Evolutionary conservation across 2,329 filamentous ascomycete species (phyloP).

Genomic region (Paecilomyces niveus): DNA sequence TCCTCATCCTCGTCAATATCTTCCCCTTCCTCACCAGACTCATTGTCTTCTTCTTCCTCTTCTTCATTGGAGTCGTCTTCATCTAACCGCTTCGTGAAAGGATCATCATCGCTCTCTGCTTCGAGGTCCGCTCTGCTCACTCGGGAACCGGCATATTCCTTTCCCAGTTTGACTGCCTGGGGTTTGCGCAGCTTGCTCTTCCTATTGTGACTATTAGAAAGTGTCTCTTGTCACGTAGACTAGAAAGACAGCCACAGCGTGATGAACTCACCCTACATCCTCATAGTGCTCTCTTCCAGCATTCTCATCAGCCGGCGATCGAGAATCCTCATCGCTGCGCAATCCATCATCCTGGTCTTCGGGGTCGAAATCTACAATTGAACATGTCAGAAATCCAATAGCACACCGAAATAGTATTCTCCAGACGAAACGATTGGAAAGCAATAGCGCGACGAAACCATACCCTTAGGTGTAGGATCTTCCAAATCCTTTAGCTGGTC

Average conservation of each 20-base stretch:
- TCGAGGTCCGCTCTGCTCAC: constrained; percentile 64
- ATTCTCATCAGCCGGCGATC: constrained; percentile 39
- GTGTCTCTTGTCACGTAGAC: constrained; percentile 1
- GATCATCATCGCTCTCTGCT: constrained; percentile 47
- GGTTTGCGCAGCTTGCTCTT: constrained; percentile 79
- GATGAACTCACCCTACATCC: constrained; percentile 54
- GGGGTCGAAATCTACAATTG: constrained; percentile 66
- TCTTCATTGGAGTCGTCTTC: constrained; percentile 28
- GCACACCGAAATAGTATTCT: neutral
- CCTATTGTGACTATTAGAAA: constrained; percentile 29
- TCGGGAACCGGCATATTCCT: constrained; percentile 70
- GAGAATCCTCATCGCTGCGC: constrained; percentile 48
- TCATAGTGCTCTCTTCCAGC: constrained; percentile 82
- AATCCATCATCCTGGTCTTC: constrained; percentile 58
- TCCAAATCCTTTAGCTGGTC: constrained; percentile 57
- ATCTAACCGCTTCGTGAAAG: constrained; percentile 30
- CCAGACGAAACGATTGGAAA: neutral
- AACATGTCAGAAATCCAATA: constrained; percentile 4
- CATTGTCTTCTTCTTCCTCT: constrained; percentile 19
- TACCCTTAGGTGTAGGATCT: constrained; percentile 58
- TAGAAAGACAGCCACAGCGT: neutral
- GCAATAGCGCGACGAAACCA: neutral
- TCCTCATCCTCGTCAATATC: constrained; percentile 20
- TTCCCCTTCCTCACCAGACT: constrained; percentile 8
- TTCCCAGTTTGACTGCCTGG: constrained; percentile 62